phyloP scores from a whole-genome alignment of 768 basidiomycete genomes.

The Boletus eberwhitei region DNA sequence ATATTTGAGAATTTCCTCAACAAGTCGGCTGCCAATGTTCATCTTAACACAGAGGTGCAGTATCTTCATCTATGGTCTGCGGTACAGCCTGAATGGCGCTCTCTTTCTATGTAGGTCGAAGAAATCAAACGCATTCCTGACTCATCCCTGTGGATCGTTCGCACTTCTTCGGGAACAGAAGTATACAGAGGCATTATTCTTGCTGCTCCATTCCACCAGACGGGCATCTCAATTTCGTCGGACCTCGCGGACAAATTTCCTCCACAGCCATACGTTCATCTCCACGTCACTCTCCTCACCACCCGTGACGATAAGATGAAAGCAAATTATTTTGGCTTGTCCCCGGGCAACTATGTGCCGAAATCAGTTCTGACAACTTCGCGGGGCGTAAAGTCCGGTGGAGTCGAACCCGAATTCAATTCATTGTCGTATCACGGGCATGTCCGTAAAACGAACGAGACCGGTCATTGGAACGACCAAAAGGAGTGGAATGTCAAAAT shows the following conservation, averaged over 20 bases:
- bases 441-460: slow-evolving; percentile 32
- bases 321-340: slow-evolving; percentile 66
- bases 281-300: slow-evolving; percentile 88
- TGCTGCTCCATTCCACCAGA: slow-evolving; percentile 80
- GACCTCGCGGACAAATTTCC: slow-evolving; percentile 54
- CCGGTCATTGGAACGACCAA: slow-evolving; percentile 19
- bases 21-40: slow-evolving; percentile 62
- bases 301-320: slow-evolving; percentile 64
- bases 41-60: slow-evolving; percentile 65
- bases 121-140: slow-evolving; percentile 46
- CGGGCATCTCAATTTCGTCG: slow-evolving; percentile 51
- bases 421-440: slow-evolving; percentile 78
- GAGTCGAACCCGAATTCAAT: slow-evolving; percentile 75
- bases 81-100: neutral
- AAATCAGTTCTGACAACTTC: slow-evolving; percentile 70
- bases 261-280: slow-evolving; percentile 70
- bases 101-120: slow-evolving; percentile 40
- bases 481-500: slow-evolving; percentile 80
- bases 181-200: slow-evolving; percentile 77
- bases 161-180: slow-evolving; percentile 42
- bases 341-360: slow-evolving; percentile 45
- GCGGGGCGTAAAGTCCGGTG: slow-evolving; percentile 52
- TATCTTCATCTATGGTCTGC: neutral
- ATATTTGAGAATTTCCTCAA: slow-evolving; percentile 82
- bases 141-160: slow-evolving; percentile 51